Evolutionary conservation across 306 rosid genomes (phyloP), one percentile per base, ranked within the genome.

Genomic region (Quercus agrifolia): DNA sequence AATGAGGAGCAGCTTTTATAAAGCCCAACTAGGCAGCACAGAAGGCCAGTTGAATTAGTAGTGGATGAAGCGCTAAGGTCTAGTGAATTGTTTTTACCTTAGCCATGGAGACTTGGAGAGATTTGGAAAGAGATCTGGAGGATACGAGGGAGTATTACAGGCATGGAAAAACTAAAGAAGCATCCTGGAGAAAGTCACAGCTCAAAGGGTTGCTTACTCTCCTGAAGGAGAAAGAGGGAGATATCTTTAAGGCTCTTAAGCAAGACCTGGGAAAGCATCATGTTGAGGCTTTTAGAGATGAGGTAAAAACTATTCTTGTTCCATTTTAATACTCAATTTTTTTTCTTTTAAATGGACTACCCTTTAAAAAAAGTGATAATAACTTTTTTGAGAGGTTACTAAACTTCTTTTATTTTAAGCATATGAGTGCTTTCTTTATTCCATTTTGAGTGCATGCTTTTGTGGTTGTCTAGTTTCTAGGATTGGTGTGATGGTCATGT

Each of bases 231-330:
- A 89, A 63, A 20, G 91, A 91, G 61, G 74, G 23, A 41, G 77
- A 85, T 15, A 91, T 92, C 66, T 80, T 80, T 71, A 82, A 49
- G 52, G 96, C 90, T 31, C 93, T 92, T n/a, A 85, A 77, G 30
- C 88, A 86, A 19, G 96, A 92, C 57, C 58, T 92, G 52, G 97
- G 96, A 5, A 92, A 92, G 68, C 96, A 88, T 79, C 87, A 71
- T 4, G 79, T 81, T n/a, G 97, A 92, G 75, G 88, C 97, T 74
- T 92, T 78, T 31, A 89, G 96, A 85, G 97, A 92, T 23, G 96
- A 92, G 97, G 97, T 66, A 46, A 10, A 38, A 38, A 38, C 46
- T 7, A 1, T 7, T 3, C 71, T 18, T 69, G 0, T 58, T 5
- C 19, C 2, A 3, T 14, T 58, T 3, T 1, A 25, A 6, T 35